Evolutionary conservation across 352 stramenopile genomes (phyloP), one percentile per base, ranked within the genome.

Genomic region (Globisporangium rhizosaccharum): DNA sequence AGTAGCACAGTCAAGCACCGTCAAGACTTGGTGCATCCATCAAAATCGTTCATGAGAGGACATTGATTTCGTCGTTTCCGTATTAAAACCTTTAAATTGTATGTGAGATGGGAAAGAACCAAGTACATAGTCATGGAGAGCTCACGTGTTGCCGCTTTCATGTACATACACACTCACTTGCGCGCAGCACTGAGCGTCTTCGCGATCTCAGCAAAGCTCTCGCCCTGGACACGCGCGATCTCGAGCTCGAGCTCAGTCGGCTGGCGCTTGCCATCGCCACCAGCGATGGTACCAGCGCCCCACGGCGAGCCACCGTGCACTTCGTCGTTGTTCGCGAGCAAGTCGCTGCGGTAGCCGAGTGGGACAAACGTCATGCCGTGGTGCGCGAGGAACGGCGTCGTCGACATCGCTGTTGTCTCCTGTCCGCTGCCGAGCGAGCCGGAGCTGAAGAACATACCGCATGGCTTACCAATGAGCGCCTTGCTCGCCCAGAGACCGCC

Each of bases 321-420:
- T 51, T 85, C 79, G n/a, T 87, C 67, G 39, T 82, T 72, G 58
- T 73, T 75, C 9, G 68, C 73, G 26, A 83, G 56, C 25, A 79
- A 56, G 0, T 67, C 74, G 3, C 65, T 65, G 39, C 72, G 72
- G 59, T 80, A 83, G 37, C 85, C 88, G 17, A 92, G 53, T 37
- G 88, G 87, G 39, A 97, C 80, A 62, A 94, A 96, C 33, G 82
- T 77, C 80, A 96, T 94, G 44, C 88, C 88, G 26, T 95, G 82
- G 71, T 96, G 85, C 17, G 75, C 66, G 41, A 95, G 72, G 67
- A 93, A 92, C 26, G 85, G 82, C 30, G 92, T 70, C 30, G 67
- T 85, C 18, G 78, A 88, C 56, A 96, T 72, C 9, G 75, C 76
- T 2, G 82, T 89, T 4, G 83, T 96, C 67, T 97, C 87, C 75